Conservation (phyloP, 2,329 filamentous ascomycete genomes). For the Monosporascus sp. region DNA sequence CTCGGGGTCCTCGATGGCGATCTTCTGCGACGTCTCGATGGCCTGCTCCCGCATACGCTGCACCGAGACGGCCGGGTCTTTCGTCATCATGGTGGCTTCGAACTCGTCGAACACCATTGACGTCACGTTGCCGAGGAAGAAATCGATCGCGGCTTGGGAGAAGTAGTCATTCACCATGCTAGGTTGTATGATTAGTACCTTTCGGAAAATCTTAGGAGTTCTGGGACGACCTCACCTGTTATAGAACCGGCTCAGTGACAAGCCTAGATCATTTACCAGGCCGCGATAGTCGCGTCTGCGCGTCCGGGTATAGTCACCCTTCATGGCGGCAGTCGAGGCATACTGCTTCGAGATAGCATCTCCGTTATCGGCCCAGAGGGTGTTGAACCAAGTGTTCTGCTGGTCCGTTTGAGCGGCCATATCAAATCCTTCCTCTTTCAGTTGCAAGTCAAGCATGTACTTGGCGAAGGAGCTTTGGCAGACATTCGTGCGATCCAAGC, state of each 20-base stretch:
- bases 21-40: slow-evolving; percentile 80
- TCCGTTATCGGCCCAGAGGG: slow-evolving; percentile 94
- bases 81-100: slow-evolving; percentile 85
- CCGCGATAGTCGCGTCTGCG: slow-evolving; percentile 86
- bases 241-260: slow-evolving; percentile 75
- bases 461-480: slow-evolving; percentile 88
- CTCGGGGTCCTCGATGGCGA: slow-evolving; percentile 72
- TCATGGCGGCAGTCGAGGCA: slow-evolving; percentile 89
- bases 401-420: slow-evolving; percentile 72
- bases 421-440: slow-evolving; percentile 69
- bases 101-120: slow-evolving; percentile 89
- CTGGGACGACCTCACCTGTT: slow-evolving; percentile 47
- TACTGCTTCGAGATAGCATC: slow-evolving; percentile 96
- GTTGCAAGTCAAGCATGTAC: slow-evolving; percentile 72
- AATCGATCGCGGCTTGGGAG: slow-evolving; percentile 91
- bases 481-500: slow-evolving; percentile 91
- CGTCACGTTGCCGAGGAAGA: slow-evolving; percentile 82
- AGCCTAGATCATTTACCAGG: slow-evolving; percentile 81
- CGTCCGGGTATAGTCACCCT: slow-evolving; percentile 93
- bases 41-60: slow-evolving; percentile 79
- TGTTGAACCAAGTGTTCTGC: slow-evolving; percentile 89
- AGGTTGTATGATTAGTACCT: slow-evolving; percentile 3
- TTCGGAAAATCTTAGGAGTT: no score
- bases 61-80: slow-evolving; percentile 85
- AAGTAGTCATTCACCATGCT: slow-evolving; percentile 99